Evolutionary conservation across 192 early-diverging fungal genomes (phyloP).

Genomic region (Entomortierella beljakovae): DNA sequence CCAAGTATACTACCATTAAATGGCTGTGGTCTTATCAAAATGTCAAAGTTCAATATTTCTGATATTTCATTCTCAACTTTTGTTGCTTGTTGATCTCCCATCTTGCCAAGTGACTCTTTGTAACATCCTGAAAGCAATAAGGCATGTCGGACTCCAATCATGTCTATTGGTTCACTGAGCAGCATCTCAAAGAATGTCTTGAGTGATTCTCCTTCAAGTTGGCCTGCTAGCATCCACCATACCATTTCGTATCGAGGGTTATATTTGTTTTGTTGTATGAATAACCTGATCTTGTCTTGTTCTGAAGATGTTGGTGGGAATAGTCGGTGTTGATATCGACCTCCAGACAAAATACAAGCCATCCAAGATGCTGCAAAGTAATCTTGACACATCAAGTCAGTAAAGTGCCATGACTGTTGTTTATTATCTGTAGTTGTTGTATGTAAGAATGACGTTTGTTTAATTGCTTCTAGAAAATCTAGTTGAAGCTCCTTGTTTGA

Average conservation of each 20-base stretch:
- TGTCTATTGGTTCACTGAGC: slow-evolving; percentile 9
- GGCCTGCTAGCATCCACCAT: slow-evolving; percentile 39
- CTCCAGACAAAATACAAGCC: too few species aligned
- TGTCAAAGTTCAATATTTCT: slow-evolving; percentile 20
- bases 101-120: background rate
- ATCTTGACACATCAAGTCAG: slow-evolving; percentile 31
- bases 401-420: slow-evolving; percentile 15
- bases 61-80: slow-evolving; percentile 4
- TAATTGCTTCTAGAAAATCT: background rate
- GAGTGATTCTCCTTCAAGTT: slow-evolving; percentile 14
- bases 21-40: background rate
- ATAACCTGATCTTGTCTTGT: background rate
- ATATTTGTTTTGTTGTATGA: slow-evolving; percentile 22
- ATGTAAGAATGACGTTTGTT: slow-evolving; percentile 33
- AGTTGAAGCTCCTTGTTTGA: background rate
- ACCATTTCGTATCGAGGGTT: slow-evolving; percentile 34
- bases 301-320: background rate
- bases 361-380: slow-evolving; percentile 37
- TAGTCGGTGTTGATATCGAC: too few species aligned
- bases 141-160: slow-evolving; percentile 26
- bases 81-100: background rate
- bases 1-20: background rate
- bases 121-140: slow-evolving; percentile 9
- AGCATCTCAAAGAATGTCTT: slow-evolving; percentile 13
- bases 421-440: slow-evolving; percentile 8